These are phyloP conservation scores for Trapa bicornis DNA, from an alignment of 345 rosid species.

Conservation along the genomic window DNA sequence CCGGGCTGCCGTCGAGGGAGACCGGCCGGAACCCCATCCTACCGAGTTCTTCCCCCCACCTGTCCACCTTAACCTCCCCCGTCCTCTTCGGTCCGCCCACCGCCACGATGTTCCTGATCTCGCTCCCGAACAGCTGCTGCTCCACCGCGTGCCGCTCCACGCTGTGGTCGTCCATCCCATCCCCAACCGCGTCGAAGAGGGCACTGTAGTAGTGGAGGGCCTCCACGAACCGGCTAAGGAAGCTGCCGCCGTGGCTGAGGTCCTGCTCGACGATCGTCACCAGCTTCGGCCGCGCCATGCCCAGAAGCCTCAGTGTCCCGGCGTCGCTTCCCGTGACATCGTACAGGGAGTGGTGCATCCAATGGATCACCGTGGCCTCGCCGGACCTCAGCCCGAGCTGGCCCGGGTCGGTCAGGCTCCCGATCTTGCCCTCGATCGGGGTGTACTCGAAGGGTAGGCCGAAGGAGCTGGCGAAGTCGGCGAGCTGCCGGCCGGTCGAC, in stretches of 20 bases:
- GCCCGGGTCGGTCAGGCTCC: slow-evolving; percentile 33
- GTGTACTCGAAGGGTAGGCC: slow-evolving; percentile 77
- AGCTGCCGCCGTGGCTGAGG: slow-evolving; percentile 57
- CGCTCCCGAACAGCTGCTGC: slow-evolving; percentile 71
- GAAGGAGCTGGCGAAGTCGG: slow-evolving; percentile 66
- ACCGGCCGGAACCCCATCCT: slow-evolving; percentile 65
- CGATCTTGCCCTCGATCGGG: slow-evolving; percentile 72
- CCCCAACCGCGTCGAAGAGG: slow-evolving; percentile 86
- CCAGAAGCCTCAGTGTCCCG: slow-evolving; percentile 40
- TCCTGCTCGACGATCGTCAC: slow-evolving; percentile 86
- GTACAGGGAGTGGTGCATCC: slow-evolving; percentile 93
- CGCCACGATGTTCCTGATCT: slow-evolving; percentile 74
- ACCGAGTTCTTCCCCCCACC: slow-evolving; percentile 63
- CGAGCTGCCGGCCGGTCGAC: slow-evolving; percentile 71
- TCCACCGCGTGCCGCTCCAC: slow-evolving; percentile 83
- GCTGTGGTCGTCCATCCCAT: slow-evolving; percentile 48
- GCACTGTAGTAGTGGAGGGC: slow-evolving; percentile 96
- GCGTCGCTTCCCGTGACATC: slow-evolving; percentile 71
- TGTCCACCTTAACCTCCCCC: slow-evolving; percentile 59
- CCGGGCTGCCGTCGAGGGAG: slow-evolving; percentile 81
- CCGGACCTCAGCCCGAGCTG: slow-evolving; percentile 47
- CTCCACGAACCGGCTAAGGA: slow-evolving; percentile 77
- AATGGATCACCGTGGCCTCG: slow-evolving; percentile 79
- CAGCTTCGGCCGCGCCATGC: slow-evolving; percentile 53
- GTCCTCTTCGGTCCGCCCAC: slow-evolving; percentile 76